phyloP scores from a whole-genome alignment of 345 rosid species.

The Aquilaria sinensis region DNA sequence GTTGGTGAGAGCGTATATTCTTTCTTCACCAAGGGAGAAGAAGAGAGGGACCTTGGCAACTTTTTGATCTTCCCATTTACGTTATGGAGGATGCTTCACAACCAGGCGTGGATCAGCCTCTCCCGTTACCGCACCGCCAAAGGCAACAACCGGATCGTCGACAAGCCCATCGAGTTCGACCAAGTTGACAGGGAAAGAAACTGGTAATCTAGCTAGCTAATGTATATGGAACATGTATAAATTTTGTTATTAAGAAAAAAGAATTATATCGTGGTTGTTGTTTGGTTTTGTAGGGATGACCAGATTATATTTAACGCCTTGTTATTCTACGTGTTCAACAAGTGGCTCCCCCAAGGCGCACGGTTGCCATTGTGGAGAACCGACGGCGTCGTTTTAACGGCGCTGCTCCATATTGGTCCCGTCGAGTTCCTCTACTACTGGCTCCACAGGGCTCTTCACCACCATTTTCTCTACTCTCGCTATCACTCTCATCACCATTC shows the following conservation, averaged over 20 bases:
- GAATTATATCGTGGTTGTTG: background rate
- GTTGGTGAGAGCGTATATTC: conserved; percentile 23
- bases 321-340: conserved; percentile 24
- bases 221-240: no score
- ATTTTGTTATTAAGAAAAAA: no score
- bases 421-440: conserved; percentile 78
- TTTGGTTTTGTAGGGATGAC: conserved; percentile 46
- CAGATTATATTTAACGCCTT: conserved; percentile 54
- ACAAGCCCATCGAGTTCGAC: conserved; percentile 58
- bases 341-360: conserved; percentile 16
- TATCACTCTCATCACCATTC: conserved; percentile 86
- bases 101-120: conserved; percentile 54
- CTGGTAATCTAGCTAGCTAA: conserved; percentile 21
- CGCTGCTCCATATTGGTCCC: conserved; percentile 51
- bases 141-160: conserved; percentile 49
- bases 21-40: conserved; percentile 17
- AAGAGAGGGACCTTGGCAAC: conserved; percentile 30
- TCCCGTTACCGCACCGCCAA: conserved; percentile 54
- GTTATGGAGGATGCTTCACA: conserved; percentile 48
- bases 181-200: conserved; percentile 61
- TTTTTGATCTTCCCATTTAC: conserved; percentile 33
- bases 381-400: conserved; percentile 38
- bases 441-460: conserved; percentile 73
- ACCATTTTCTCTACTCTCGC: conserved; percentile 69
- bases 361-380: conserved; percentile 51